Percentiles rank a stretch among this genome's conserved stretches.
phyloP scores from a whole-genome alignment of 2,329 filamentous ascomycete genomes.

The Pseudocercospora pini-densiflorae region DNA sequence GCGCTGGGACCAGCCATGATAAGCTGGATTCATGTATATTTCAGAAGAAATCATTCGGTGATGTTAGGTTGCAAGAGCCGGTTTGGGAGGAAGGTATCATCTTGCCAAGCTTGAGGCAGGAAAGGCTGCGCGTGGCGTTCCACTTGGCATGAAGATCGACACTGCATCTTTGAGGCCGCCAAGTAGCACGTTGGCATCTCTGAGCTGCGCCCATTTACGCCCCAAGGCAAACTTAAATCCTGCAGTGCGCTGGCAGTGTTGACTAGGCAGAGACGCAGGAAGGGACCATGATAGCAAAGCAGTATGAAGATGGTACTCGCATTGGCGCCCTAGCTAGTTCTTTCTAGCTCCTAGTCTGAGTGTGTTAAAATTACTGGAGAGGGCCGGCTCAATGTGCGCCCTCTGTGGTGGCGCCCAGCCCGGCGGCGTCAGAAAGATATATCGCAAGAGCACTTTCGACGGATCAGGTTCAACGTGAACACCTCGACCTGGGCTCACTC shows the following conservation, averaged over 20 bases:
- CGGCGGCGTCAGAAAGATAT: conserved; percentile 11
- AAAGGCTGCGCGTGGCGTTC: too few species aligned
- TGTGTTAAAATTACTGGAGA: background rate
- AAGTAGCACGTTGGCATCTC: too few species aligned
- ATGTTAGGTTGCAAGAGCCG: too few species aligned
- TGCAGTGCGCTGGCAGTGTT: background rate
- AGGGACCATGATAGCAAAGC: too few species aligned
- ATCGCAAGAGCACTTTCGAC: conserved; percentile 12
- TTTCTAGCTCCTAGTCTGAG: background rate
- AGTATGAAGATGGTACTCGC: too few species aligned
- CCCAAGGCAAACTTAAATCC: background rate
- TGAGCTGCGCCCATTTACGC: background rate
- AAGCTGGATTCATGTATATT: background rate
- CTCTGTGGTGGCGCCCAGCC: background rate
- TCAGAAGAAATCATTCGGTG: too few species aligned
- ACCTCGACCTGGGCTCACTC: background rate
- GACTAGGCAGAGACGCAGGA: background rate
- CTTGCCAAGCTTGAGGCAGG: too few species aligned
- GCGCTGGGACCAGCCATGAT: background rate
- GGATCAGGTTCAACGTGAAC: conserved; percentile 15
- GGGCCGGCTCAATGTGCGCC: background rate
- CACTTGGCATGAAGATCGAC: too few species aligned
- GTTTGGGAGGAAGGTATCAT: too few species aligned
- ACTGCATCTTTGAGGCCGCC: background rate
- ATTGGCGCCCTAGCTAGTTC: background rate